Evolutionary conservation across 1,284 basidiomycete species (phyloP).

Genomic region (Peniophora sp.): DNA sequence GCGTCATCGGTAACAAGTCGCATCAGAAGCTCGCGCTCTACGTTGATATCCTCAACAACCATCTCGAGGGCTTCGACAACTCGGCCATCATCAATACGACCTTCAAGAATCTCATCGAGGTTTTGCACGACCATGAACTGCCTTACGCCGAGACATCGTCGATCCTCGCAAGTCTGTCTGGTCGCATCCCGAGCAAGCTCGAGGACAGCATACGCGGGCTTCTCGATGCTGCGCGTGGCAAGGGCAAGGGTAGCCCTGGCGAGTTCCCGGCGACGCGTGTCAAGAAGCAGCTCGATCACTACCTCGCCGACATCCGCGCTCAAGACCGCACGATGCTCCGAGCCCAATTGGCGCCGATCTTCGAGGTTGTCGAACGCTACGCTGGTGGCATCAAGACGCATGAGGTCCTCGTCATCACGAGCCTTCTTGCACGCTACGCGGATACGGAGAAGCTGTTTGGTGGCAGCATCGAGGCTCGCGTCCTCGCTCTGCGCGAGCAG

Average conservation of each 20-base stretch:
- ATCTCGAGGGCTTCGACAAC: slow-evolving; percentile 94
- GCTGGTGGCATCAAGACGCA: slow-evolving; percentile 81
- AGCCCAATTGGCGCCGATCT: slow-evolving; percentile 63
- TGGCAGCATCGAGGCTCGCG: slow-evolving; percentile 86
- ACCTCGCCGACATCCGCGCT: slow-evolving; percentile 74
- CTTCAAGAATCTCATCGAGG: slow-evolving; percentile 74
- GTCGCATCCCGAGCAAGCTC: slow-evolving; percentile 88
- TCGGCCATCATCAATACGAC: slow-evolving; percentile 79
- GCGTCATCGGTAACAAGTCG: slow-evolving; percentile 85
- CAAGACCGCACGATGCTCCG: slow-evolving; percentile 78
- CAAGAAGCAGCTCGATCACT: slow-evolving; percentile 81
- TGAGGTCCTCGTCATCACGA: slow-evolving; percentile 72
- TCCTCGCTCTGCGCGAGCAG: slow-evolving; percentile 86
- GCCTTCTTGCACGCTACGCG: slow-evolving; percentile 69
- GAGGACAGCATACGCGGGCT: slow-evolving; percentile 81
- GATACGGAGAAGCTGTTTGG: slow-evolving; percentile 90
- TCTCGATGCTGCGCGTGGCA: slow-evolving; percentile 70
- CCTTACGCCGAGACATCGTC: slow-evolving; percentile 85
- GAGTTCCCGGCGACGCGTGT: slow-evolving; percentile 86
- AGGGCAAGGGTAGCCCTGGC: slow-evolving; percentile 56
- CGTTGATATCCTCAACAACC: slow-evolving; percentile 81
- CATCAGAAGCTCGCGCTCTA: slow-evolving; percentile 83
- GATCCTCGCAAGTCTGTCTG: slow-evolving; percentile 85
- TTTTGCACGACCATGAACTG: slow-evolving; percentile 78
- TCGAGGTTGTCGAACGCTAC: slow-evolving; percentile 80